These are phyloP conservation scores for Saccharomycopsis schoenii DNA, from an alignment of 805 yeast species.

Conservation along the genomic window DNA sequence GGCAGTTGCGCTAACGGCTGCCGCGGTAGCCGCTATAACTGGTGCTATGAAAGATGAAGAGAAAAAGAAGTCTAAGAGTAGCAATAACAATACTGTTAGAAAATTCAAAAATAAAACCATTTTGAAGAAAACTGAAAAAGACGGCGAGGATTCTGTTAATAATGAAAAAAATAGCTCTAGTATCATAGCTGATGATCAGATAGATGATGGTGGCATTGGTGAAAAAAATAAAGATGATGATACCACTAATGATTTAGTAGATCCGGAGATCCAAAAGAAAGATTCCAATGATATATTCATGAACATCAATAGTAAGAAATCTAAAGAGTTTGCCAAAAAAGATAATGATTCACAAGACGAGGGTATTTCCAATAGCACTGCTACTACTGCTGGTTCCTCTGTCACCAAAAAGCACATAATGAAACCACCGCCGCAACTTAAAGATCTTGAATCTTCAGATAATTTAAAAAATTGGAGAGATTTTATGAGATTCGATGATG, in stretches of 20 bases:
- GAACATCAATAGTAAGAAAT: neutral
- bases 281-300: neutral
- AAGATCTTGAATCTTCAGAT: neutral
- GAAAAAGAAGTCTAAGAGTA: neutral
- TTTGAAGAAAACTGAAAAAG: neutral
- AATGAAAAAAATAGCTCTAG: neutral
- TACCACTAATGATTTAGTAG: neutral
- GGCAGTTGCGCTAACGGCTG: neutral
- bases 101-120: neutral
- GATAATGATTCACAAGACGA: neutral
- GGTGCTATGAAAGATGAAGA: slow-evolving; percentile 1
- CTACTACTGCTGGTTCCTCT: neutral
- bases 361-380: neutral
- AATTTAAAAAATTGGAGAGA: slow-evolving; percentile 16
- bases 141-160: neutral
- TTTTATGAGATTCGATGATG: slow-evolving; percentile 9
- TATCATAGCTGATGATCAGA: too few relatives aligned
- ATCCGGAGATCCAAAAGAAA: neutral
- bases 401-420: neutral
- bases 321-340: neutral
- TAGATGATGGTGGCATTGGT: neutral
- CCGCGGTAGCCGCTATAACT: slow-evolving; percentile 1
- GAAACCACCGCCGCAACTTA: neutral
- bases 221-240: neutral
- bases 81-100: neutral